These are phyloP conservation scores for Aspergillus piperis DNA, from an alignment of 2,329 filamentous ascomycete genomes.

Conservation along the genomic window DNA sequence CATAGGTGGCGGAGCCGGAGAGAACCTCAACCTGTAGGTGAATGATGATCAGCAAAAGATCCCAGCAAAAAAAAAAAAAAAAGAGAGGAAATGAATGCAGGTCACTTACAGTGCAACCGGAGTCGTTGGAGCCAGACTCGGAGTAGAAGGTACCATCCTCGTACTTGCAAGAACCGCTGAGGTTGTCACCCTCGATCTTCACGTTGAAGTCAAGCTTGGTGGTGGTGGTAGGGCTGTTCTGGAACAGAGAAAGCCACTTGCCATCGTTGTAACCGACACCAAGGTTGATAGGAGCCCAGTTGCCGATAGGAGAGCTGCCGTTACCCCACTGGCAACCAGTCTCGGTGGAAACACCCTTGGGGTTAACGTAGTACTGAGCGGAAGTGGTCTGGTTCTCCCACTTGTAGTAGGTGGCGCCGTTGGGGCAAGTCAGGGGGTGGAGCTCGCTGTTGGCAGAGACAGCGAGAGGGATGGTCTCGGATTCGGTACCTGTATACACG, in stretches of 20 bases:
- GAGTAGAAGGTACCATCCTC: slow-evolving; percentile 64
- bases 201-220: slow-evolving; percentile 76
- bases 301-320: slow-evolving; percentile 63
- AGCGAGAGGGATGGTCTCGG: slow-evolving; percentile 77
- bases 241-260: slow-evolving; percentile 82
- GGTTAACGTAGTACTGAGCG: slow-evolving; percentile 97
- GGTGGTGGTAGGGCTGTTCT: slow-evolving; percentile 73
- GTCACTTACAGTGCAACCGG: slow-evolving; percentile 78
- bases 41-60: not conserved
- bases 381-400: slow-evolving; percentile 76
- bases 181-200: slow-evolving; percentile 67
- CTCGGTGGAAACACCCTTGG: slow-evolving; percentile 64
- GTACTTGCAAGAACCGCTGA: slow-evolving; percentile 65
- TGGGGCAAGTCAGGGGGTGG: slow-evolving; percentile 72
- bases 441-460: slow-evolving; percentile 59
- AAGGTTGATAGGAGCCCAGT: slow-evolving; percentile 85
- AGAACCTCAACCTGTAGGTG: slow-evolving; percentile 48
- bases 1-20: slow-evolving; percentile 53
- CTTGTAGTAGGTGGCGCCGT: slow-evolving; percentile 70
- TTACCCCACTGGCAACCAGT: slow-evolving; percentile 77
- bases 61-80: not conserved
- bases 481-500: slow-evolving; percentile 63
- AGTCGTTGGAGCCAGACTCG: slow-evolving; percentile 49
- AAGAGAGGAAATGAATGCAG: not conserved
- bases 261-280: slow-evolving; percentile 74